A percentile compares a stretch with the other conserved stretches of the same genome.
phyloP scores from a whole-genome alignment of 805 yeast genomes.

The Saccharomycopsis javanensis region DNA sequence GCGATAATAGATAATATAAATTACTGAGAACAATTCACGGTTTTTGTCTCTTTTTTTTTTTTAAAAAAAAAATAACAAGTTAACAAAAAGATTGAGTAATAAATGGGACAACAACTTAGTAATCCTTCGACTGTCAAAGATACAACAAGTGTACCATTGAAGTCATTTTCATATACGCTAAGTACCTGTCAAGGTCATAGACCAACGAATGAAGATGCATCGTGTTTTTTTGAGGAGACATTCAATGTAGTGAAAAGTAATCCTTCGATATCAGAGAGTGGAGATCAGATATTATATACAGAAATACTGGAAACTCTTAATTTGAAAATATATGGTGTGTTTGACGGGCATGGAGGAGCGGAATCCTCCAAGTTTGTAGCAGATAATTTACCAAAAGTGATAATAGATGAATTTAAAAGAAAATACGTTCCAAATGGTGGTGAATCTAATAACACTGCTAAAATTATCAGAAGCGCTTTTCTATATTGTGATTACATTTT shows the following conservation, averaged over 20 bases:
- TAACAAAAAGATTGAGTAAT: neutral
- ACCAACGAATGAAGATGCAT: neutral
- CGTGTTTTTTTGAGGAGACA: neutral
- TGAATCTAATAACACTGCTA: slow-evolving; percentile 7
- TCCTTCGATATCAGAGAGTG: neutral
- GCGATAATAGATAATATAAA: too few species aligned
- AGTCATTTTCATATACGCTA: neutral
- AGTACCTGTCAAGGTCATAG: slow-evolving; percentile 1
- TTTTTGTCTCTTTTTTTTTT: neutral
- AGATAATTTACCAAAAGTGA: slow-evolving; percentile 30
- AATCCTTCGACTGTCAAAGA: neutral
- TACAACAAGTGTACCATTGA: neutral
- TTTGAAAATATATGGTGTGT: slow-evolving; percentile 50
- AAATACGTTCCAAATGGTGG: slow-evolving; percentile 14
- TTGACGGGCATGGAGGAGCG: slow-evolving; percentile 78
- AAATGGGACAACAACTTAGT: slow-evolving; percentile 1
- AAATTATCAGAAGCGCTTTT: slow-evolving; percentile 33
- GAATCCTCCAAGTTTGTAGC: slow-evolving; percentile 48
- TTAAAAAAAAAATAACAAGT: neutral
- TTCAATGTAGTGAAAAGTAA: neutral
- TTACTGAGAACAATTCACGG: neutral
- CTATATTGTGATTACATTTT: slow-evolving; percentile 37
- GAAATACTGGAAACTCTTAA: slow-evolving; percentile 22
- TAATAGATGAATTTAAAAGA: slow-evolving; percentile 24
- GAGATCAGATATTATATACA: neutral